Evolutionary conservation across 1,139 yeast genomes (phyloP), one percentile per base, ranked within the genome.

Genomic region (Geotrichum aggregatum): DNA sequence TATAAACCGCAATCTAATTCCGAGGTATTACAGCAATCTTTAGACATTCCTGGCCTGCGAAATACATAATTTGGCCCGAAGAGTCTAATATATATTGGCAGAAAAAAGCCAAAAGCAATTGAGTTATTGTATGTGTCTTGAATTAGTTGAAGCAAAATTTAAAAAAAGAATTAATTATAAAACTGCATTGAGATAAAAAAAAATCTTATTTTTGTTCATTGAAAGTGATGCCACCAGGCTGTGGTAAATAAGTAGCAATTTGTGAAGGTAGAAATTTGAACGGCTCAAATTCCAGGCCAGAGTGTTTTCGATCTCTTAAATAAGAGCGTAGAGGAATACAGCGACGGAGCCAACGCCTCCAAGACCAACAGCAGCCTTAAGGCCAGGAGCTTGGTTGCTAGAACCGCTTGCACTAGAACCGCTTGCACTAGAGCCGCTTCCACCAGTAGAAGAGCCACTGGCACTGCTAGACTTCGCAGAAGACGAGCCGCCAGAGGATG

Each of bases 331-430:
- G 18, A 43, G 22, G 38, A 43, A 19, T 28, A 19, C 47, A 19
- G 47, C 47, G 16, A 33, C 39, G 13, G 35, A 16, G 28, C 47
- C 47, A 31, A 33, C 14, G 22, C 47, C 38, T 6, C 47, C 28
- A 19, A 43, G 39, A n/a, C 47, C 38, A 18, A 43, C n/a, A 21
- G 47, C 30, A 8, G 24, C 28, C 10, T 43, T n/a, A 3, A n/a
- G 28, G 19, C 34, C 50, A 11, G 40, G 30, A 3, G 30, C 42
- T 4, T 13, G 18, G 28, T 30, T 30, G 18, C 18, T 21, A 10
- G 42, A 39, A 22, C 4, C 28, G 30, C 26, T 21, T n/a, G n/a
- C n/a, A 13, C 30, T 22, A 3, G 16, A 4, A 13, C 35, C n/a
- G 24, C 36, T 4, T 18, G 39, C 42, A 11, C 40, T 28, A 42